Base-by-base conservation (phyloP, 768 basidiomycete species). In the Macrolepiota dolichaula region DNA sequence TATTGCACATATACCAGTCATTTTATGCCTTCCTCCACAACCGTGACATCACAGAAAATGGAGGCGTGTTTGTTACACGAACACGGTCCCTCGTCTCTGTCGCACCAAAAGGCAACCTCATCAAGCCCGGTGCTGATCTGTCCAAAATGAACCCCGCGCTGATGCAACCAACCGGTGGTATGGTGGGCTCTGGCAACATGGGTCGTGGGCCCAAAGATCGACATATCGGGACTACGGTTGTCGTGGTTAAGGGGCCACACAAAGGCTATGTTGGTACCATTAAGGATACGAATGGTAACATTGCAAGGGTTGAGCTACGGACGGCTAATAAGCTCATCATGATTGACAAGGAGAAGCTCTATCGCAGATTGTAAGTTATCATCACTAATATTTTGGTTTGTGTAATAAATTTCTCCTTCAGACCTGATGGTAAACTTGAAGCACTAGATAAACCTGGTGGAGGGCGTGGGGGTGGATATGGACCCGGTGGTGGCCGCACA, bases 21-120 rank as follows among this genome's bases (percentile, higher is more conserved):
- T 88, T 92, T 73, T 96, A 87, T 67, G 94, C 92, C 2, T 99
- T 98, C 81, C 75, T 98, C 50, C 90, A 96, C 76, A 96, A 96
- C 68, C 89, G 96, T 13, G 95, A 98, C 54, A 81, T 93, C 55
- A 69, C 81, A 19, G 95, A 98, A 73, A 95, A 98, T 67, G 89
- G 92, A 22, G 97, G 97, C 61, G 88, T 98, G 27, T 99, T 96
- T 69, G 94, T 99, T 54, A 91, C 94, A 0, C 88, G 94, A 38
- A 86, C 92, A 13, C 87, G 92, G 44, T 85, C 88, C 1, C 79
- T 98, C 47, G 85, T 84, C 1, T 96, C 95, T 11, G 76, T 94
- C 22, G 93, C 95, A 0, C 94, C 96, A 1, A 95, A 95, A 68
- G 87, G 90, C 55, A 88, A 83, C 65, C 73, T 89, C 42, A 71